A percentile compares a stretch with the other conserved stretches of the same genome.
These are phyloP conservation scores for Phytophthora agathidicida DNA, from an alignment of 352 stramenopile genomes.

Conservation along the genomic window DNA sequence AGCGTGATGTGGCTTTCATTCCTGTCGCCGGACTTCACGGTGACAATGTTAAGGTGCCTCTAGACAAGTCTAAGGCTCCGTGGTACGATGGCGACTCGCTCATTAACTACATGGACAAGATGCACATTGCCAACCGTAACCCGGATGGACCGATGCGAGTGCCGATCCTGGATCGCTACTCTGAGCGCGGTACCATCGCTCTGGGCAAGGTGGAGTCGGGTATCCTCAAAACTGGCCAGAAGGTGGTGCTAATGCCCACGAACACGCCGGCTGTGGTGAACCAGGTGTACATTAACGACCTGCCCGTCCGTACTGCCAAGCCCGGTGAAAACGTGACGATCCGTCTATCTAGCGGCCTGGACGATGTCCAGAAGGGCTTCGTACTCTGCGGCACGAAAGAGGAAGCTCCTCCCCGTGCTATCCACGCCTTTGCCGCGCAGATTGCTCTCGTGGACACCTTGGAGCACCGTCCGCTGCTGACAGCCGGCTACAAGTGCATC, in stretches of 20 bases:
- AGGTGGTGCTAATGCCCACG: conserved; percentile 96
- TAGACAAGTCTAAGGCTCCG: conserved; percentile 60
- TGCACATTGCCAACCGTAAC: conserved; percentile 93
- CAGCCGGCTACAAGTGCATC: conserved; percentile 97
- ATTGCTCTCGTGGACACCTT: conserved; percentile 97
- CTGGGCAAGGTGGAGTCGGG: conserved; percentile 99
- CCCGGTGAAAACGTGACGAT: conserved; percentile 98
- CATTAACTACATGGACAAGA: conserved; percentile 93
- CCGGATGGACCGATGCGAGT: conserved; percentile 92
- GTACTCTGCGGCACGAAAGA: conserved; percentile 90
- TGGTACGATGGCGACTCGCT: conserved; percentile 97
- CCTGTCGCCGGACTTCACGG: conserved; percentile 96
- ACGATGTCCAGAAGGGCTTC: conserved; percentile 92
- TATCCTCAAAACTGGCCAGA: conserved; percentile 91
- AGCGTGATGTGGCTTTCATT: conserved; percentile 98
- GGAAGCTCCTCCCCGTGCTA: conserved; percentile 53
- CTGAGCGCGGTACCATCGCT: conserved; percentile 95
- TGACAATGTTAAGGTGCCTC: conserved; percentile 96
- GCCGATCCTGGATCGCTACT: conserved; percentile 98
- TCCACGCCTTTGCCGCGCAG: conserved; percentile 90
- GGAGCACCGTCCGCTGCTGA: conserved; percentile 97
- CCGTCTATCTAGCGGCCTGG: conserved; percentile 90
- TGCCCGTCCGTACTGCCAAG: conserved; percentile 93
- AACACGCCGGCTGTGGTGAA: conserved; percentile 63
- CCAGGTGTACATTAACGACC: conserved; percentile 93